Base-by-base conservation (phyloP, 2,329 filamentous ascomycete species). In the Diplodia corticola region DNA sequence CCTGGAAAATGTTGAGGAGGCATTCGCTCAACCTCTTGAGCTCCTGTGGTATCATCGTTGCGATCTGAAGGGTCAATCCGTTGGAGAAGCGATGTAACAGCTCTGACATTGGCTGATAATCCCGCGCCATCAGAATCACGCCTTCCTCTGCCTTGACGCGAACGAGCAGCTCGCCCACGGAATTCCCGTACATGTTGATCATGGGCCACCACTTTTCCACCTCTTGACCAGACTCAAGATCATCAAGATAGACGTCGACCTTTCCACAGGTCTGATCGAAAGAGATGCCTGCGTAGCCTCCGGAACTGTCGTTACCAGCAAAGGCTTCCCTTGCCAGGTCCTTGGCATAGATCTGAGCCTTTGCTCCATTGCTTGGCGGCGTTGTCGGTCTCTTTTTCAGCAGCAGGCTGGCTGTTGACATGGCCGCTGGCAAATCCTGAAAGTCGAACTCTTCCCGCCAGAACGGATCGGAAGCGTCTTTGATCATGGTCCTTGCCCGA, bases 1-100 rank as follows among this genome's bases (percentile, higher is more conserved):
- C 93, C 74, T 99, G 95, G 73, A 94, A 99, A 63, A 99, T 96
- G 75, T 98, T 96, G 69, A 98, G 81, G 44, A 98, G 87, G 30
- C 91, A 88, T 74, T 97, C 93, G 2, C 93, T 91, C 9, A 98
- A 78, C n/a, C 87, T 85, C 63, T 90, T 90, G 37, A 97, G 82
- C 73, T 92, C 91, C 2, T 88, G 86, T 0, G 92, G 90, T 64
- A 97, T 83, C 65, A 91, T 86, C 51, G 91, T 87, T 2, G 92
- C 89, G 70, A 99, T 91, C 75, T 96, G 91, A 44, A 91, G 84
- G 0, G 94, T 97, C 65, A 99, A 81, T 0, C 91, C 91, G 37
- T 91, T 90, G 46, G 88, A 88, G 75, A 98, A 97, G 5, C 89
- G 88, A 73, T 97, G 93, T 30, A 99, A 82, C 30, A 97, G 82